A percentile compares a stretch with the other conserved stretches of the same genome.
phyloP scores from a whole-genome alignment of 1,284 basidiomycete species.

The Microbotryum scabiosae region DNA sequence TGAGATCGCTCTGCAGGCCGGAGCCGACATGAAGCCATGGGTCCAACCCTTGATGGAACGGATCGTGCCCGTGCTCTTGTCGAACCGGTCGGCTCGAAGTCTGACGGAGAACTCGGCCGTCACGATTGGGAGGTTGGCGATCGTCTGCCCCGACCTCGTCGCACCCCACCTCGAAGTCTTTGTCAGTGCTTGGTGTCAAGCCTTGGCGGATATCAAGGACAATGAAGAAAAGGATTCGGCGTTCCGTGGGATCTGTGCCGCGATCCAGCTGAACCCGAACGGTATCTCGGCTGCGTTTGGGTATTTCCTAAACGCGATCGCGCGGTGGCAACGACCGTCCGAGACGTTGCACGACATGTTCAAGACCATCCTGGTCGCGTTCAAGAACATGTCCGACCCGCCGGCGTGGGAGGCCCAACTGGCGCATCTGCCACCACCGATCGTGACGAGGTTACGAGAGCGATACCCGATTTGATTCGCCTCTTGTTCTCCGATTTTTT shows the following conservation, averaged over 20 bases:
- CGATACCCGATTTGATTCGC: conserved; percentile 60
- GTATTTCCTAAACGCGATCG: conserved; percentile 96
- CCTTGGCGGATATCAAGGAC: conserved; percentile 95
- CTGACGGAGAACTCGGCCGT: conserved; percentile 97
- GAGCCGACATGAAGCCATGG: conserved; percentile 72
- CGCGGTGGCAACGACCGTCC: conserved; percentile 83
- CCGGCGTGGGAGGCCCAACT: conserved; percentile 68
- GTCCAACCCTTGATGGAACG: conserved; percentile 76
- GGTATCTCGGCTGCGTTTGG: conserved; percentile 81
- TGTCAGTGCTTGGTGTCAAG: conserved; percentile 92
- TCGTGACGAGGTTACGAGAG: conserved; percentile 63
- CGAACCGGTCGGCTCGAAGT: conserved; percentile 84
- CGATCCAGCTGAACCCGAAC: conserved; percentile 86
- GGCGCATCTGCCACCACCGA: conserved; percentile 62
- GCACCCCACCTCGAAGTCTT: conserved; percentile 55
- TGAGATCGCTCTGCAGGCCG: conserved; percentile 62
- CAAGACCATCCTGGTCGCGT: conserved; percentile 64
- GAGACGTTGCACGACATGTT: conserved; percentile 85
- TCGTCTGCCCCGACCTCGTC: conserved; percentile 80
- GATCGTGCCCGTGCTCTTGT: conserved; percentile 82
- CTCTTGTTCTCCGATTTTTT: neutral
- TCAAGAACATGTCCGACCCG: conserved; percentile 70
- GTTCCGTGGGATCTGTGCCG: conserved; percentile 92
- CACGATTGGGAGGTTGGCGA: conserved; percentile 91
- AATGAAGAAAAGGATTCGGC: conserved; percentile 99